Percentiles rank a stretch among this genome's conserved stretches.
These are phyloP conservation scores for Paxillus involutus DNA, from an alignment of 768 basidiomycete genomes.

Conservation along the genomic window DNA sequence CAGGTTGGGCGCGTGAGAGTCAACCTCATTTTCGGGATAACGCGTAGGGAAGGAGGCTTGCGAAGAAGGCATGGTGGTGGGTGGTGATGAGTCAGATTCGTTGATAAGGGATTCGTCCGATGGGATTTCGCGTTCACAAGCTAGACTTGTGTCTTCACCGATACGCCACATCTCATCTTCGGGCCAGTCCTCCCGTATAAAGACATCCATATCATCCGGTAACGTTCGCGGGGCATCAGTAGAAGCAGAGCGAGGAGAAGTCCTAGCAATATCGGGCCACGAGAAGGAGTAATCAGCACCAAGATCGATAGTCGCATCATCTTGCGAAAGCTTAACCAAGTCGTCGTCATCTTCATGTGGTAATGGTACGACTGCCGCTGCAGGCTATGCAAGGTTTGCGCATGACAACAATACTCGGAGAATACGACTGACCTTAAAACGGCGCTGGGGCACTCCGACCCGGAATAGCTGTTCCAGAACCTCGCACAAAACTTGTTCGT, in stretches of 20 bases:
- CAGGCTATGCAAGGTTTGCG: constrained; percentile 15
- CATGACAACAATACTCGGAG: constrained; percentile 2
- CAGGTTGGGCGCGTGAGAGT: constrained; percentile 8
- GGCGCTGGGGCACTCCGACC: constrained; percentile 38
- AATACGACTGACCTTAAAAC: constrained; percentile 45
- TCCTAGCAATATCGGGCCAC: constrained; percentile 15
- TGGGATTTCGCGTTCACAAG: constrained; percentile 5
- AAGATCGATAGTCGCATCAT: constrained; percentile 2
- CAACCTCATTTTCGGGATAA: constrained; percentile 16
- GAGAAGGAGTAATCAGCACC: neutral
- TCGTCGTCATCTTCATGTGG: constrained; percentile 24
- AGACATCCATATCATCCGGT: constrained; percentile 17
- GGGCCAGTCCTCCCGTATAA: constrained; percentile 12
- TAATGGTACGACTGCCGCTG: constrained; percentile 3
- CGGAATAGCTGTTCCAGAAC: constrained; percentile 47
- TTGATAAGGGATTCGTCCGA: constrained; percentile 28
- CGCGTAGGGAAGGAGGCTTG: constrained; percentile 11
- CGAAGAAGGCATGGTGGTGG: constrained; percentile 15
- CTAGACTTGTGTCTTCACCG: constrained; percentile 4
- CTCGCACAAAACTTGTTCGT: constrained; percentile 39
- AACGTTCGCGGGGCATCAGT: constrained; percentile 1
- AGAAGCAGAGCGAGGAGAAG: neutral
- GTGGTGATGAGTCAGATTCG: constrained; percentile 13
- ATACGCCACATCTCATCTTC: constrained; percentile 15
- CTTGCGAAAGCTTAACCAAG: constrained; percentile 14